Evolutionary conservation across 2,329 filamentous ascomycete genomes (phyloP).

Genomic region (Ustulina deusta): DNA sequence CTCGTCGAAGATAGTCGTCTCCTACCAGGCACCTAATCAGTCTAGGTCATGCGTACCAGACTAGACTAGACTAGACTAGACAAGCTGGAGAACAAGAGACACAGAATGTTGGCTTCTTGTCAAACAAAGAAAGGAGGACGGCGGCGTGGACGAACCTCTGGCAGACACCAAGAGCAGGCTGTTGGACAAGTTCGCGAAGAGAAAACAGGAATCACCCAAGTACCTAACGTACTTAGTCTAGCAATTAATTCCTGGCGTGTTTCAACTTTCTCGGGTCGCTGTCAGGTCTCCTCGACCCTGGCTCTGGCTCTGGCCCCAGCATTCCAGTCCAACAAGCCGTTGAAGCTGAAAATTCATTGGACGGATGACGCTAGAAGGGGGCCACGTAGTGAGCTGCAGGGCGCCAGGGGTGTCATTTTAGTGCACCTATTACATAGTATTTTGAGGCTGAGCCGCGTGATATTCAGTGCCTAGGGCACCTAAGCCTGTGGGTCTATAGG

Average conservation of each 20-base stretch:
- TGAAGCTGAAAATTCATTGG: conserved; percentile 35
- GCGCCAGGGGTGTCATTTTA: conserved; percentile 22
- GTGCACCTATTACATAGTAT: conserved; percentile 2
- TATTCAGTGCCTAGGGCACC: neutral
- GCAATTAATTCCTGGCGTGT: conserved; percentile 35
- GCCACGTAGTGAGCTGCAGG: conserved; percentile 26
- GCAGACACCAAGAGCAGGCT: conserved; percentile 10
- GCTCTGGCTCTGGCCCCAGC: conserved; percentile 10
- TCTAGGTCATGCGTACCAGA: conserved; percentile 19
- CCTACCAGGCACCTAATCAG: conserved; percentile 12
- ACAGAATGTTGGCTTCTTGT: conserved; percentile 14
- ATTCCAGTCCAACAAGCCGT: conserved; percentile 31
- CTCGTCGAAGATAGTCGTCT: conserved; percentile 5
- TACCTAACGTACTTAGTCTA: neutral
- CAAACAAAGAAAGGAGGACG: conserved; percentile 30
- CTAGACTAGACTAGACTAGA: neutral
- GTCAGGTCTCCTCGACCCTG: conserved; percentile 27
- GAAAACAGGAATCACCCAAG: conserved; percentile 14
- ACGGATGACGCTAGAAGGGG: conserved; percentile 34
- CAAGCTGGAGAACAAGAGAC: conserved; percentile 3
- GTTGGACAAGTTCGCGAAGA: conserved; percentile 22
- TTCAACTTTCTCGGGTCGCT: conserved; percentile 37
- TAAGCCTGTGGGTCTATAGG: neutral
- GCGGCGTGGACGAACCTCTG: conserved; percentile 3
- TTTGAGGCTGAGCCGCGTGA: conserved; percentile 29